Base-by-base conservation (phyloP, 495 filamentous ascomycete genomes). In the Daldinia decipiens region DNA sequence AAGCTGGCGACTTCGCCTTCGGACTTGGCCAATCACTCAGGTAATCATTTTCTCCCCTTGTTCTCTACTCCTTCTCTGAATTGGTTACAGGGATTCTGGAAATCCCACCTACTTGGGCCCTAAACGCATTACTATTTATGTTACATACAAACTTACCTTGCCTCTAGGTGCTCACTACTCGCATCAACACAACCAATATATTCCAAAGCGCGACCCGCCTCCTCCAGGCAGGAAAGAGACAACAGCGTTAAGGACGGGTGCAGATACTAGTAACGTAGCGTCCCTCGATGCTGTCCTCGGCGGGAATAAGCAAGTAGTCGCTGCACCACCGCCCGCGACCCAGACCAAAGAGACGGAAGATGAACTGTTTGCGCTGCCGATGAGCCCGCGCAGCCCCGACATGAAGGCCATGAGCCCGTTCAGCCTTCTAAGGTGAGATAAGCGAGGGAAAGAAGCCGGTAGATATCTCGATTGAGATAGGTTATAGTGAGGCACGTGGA, bases 311-410 rank as follows among this genome's bases (percentile, higher is more conserved):
- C 74, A 79, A 3, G 62, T 73, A 3, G 79, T 24, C n/a, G 8
- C 78, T 27, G 59, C 72, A 7, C 79, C 75, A 51, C 53, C 74
- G 50, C 76, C 32, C 8, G 57, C 60, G 24, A 79, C 70, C 58
- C 67, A 68, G 47, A 61, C 51, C 61, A 73, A 82, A 8, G 87
- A 89, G 9, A 84, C 81, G 4, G 88, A 92, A 72, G 92, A 93
- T 47, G 92, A 90, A 12, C 82, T 94, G 27, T 96, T 95, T 74
- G 92, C 92, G 19, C 85, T 94, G 58, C 90, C 91, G 17, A 86
- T 96, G 83, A 92, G 90, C 68, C 92, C 92, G 7, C 86, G 91
- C 34, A 91, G 90, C 65, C 92, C 93, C 0, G 92, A 94, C 73
- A 91, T 93, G 74, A 86, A 84, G 45, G 88, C 87, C 56, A 66